Base-by-base conservation (phyloP, 2,329 filamentous ascomycete species). In the Madurella mycetomatis region DNA sequence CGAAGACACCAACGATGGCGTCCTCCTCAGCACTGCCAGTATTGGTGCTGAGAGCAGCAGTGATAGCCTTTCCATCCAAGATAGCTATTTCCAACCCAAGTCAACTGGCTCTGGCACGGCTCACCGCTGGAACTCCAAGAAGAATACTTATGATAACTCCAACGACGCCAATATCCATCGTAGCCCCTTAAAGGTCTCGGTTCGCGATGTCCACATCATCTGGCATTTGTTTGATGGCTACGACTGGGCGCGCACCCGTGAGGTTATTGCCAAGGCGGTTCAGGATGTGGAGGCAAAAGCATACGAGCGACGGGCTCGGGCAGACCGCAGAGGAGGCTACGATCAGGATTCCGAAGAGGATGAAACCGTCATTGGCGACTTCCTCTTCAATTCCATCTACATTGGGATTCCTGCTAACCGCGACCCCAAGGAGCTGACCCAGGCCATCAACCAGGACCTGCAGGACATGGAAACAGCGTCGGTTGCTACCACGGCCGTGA, bases 191-290 rank as follows among this genome's bases (percentile, higher is more conserved):
- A 85, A 84, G 59, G 77, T 96, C 2, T 84, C 84, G 5, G 80
- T 97, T 15, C 85, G 89, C 25, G 90, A 96, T 66, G 86, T 96
- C 5, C 90, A 97, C 67, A 76, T 96, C 49, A 96, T 97, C 56
- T 99, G 94, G 94, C 95, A 99, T 66, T 76, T 99, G 1, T 96
- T 94, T 69, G 94, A 99, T 73, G 94, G 94, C 1, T 99, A 96
- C 67, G 95, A 99, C 70, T 99, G 95, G 95, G 82, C 86, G 62
- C 81, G 83, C 42, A 99, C 95, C 0, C 82, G 92, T 42, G 87
- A 94, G 58, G 83, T 87, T 4, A 96, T 99, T 53, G 85, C 85
- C 18, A 88, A 92, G 66, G 91, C 90, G 7, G 91, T 99, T 2
- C 84, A 94, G 55, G 86, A 95, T 50, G 87, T 99, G 1, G 90